phyloP scores from a whole-genome alignment of 129 eudicot genomes.

The carrot (Daucus carota) region DH1_v3.0 NC_030382.2:22155501-22156000 shows the following conservation, averaged over 20 bases:
- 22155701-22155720: not conserved
- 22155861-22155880: slow-evolving; percentile 30
- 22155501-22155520: too few species aligned
- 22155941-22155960: slow-evolving; percentile 11
- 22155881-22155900: slow-evolving; percentile 23
- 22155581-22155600: too few species aligned
- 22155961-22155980: slow-evolving; percentile 18
- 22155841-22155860: slow-evolving; percentile 33
- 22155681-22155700: not conserved
- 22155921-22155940: slow-evolving; percentile 46
- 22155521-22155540: not conserved
- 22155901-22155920: slow-evolving; percentile 23
- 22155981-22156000: slow-evolving; percentile 1
- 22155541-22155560: not conserved
- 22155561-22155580: not conserved
- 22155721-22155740: slow-evolving; percentile 12
- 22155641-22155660: too few species aligned
- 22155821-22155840: slow-evolving; percentile 38
- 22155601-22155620: not conserved
- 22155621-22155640: too few species aligned
- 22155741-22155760: not conserved
- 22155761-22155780: slow-evolving; percentile 61
- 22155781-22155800: slow-evolving; percentile 76
- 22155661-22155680: not conserved
- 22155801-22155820: slow-evolving; percentile 48